phyloP scores from a whole-genome alignment of 2,329 filamentous ascomycete genomes.

The Colletotrichum sp. region DNA sequence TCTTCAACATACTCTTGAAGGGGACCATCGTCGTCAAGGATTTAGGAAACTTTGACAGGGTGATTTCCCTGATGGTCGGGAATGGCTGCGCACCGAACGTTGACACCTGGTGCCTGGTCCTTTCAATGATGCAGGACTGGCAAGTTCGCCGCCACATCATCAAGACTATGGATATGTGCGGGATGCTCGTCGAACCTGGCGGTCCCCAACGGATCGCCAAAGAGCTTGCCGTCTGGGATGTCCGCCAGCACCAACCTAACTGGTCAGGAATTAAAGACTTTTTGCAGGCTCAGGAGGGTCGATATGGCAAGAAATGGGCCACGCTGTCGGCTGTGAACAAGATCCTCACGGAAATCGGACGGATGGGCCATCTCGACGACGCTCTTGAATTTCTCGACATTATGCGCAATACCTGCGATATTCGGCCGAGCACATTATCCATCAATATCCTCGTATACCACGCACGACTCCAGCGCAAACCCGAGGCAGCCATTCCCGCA shows the following conservation, averaged over 20 bases:
- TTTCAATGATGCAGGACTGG: conserved; percentile 63
- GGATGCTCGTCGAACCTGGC: conserved; percentile 42
- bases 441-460: conserved; percentile 44
- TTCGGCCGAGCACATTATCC: conserved; percentile 26
- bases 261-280: conserved; percentile 41
- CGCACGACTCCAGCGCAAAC: conserved; percentile 30
- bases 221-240: conserved; percentile 48
- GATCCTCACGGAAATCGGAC: conserved; percentile 47
- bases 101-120: conserved; percentile 53
- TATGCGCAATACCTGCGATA: conserved; percentile 22
- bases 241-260: conserved; percentile 40
- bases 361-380: conserved; percentile 38
- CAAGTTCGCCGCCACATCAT: conserved; percentile 54
- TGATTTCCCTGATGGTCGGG: conserved; percentile 45
- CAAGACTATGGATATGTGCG: conserved; percentile 49
- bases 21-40: conserved; percentile 45
- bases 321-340: conserved; percentile 37
- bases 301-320: conserved; percentile 54
- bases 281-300: conserved; percentile 40
- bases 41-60: conserved; percentile 44
- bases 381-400: conserved; percentile 28
- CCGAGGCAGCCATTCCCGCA: conserved; percentile 36
- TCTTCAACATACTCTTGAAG: conserved; percentile 54
- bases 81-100: conserved; percentile 45
- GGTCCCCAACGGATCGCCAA: conserved; percentile 43